Base-by-base conservation (phyloP, 495 filamentous ascomycete genomes). In the Penicillium cosmopolitanum region DNA sequence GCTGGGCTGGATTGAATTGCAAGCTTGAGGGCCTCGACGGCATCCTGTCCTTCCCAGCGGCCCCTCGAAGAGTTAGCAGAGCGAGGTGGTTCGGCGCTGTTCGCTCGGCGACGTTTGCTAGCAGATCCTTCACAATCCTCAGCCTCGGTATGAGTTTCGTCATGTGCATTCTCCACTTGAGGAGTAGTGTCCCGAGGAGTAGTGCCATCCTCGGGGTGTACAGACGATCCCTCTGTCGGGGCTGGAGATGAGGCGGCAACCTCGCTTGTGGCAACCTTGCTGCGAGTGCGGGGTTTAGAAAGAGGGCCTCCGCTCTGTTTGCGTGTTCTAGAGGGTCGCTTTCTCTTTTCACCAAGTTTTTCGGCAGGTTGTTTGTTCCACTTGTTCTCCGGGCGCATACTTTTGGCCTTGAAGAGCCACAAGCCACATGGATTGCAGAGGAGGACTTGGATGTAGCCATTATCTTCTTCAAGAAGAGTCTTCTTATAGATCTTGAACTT, bases 401-500 rank as follows among this genome's bases (percentile, higher is more conserved):
- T 79, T 67, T 90, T 92, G 68, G 88, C 90, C 63, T 96, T 97
- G 43, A 87, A 85, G 57, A 97, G 84, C 93, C 92, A 98, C 34
- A 98, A 82, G 13, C 95, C 95, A 66, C 95, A 98, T 64, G 95
- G 93, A 75, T 98, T 98, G 78, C 95, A 98, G 23, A 97, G 82
- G 18, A 90, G 76, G 31, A 92, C 79, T 56, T 88, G 84, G 11
- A 77, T 81, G 74, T 86, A 96, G 13, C 81, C 82, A 31, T 83
- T 80, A 64, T 88, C 87, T 34, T 80, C 80, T 35, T 90, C 86
- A 8, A 74, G 79, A 2, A 92, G 72, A n/a, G 79, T 84, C 75
- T 92, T 94, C 76, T 95, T 96, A 73, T 90, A 85, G 18, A 92
- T 73, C 53, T 87, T 82, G 70, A 90, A 91, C 51, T 78, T 80